Evolutionary conservation across 805 yeast genomes (phyloP), one percentile per base, ranked within the genome.

Genomic region (Wickerhamiella domercqiae): DNA sequence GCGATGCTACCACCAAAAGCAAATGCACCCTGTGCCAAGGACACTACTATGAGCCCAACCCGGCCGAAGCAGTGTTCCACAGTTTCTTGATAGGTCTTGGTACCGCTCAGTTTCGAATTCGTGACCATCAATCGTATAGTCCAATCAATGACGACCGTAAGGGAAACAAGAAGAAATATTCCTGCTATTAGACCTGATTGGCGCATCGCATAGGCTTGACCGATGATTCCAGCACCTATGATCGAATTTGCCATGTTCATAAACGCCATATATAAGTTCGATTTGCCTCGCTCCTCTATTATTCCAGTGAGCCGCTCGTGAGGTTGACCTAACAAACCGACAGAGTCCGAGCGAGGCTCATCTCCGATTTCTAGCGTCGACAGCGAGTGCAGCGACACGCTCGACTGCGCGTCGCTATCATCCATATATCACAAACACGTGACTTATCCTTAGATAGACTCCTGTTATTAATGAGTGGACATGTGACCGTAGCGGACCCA

Each of bases 211-310:
- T 75, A 78, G 2, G 97, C 93, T 45, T 84, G 93, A 1, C 96
- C 94, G 22, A 87, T 82, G 38, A 87, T 81, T 2, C 97, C 97
- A 0, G 97, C 96, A 0, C 97, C 97, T 5, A 87, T 64, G 43
- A 87, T 87, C 15, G 93, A 78, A 57, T 86, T 86, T 7, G 95
- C 93, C 94, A 86, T 84, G 57, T 87, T 87, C 93, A 86, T 80
- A 52, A 86, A 84, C 4, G 96, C 96, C 82, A 78, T 78, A 40
- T 68, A 70, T 67, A 86, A 66, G 29, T 66, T 68, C 2, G 80
- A 71, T 47, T 70, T 71, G 36, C 38, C 40, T 13, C 40, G 32
- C 34, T 47, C 45, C 24, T 46, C 51, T 29, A 38, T 39, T 5
- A 44, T 39, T 9, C 49, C 50, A 16, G 40, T 25, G 3, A 48